Evolutionary conservation across 2,329 filamentous ascomycete genomes (phyloP), one percentile per base, ranked within the genome.

Genomic region (Trichoderma asperellum): DNA sequence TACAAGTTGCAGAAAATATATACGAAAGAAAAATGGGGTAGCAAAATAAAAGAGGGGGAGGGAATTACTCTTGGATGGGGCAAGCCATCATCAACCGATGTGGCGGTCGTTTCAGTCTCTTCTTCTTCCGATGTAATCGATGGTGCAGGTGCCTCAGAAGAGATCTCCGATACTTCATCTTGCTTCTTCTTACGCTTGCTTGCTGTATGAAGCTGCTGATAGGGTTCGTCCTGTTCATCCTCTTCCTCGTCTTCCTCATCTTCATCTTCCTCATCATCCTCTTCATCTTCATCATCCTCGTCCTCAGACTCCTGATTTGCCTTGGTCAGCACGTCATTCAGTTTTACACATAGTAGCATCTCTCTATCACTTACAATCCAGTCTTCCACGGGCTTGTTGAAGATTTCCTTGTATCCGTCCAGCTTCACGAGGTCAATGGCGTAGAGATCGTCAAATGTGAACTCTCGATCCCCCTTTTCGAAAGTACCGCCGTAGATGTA

Each of bases 401-500:
- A 98, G 59, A 98, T 88, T 80, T 97, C 92, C 78, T 94, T 95
- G 73, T 96, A 95, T 4, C 96, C 96, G 74, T 98, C 94, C 71
- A 99, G 85, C 80, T 97, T 97, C 70, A 91, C 94, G n/a, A 99
- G 84, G 76, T 99, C 94, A 70, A 98, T 89, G 2, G 93, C 91
- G 81, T 96, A 96, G 80, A 99, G 85, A 75, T 99, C 96, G 74
- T 97, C 94, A 79, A 98, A 97, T 0, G 94, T 98, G 76, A 92
- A 97, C 79, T 99, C 96, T 27, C 93, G 88, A 75, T 99, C 96
- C 21, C 93, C 95, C 77, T 97, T 96, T 77, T 99, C 96, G 75
- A 92, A 97, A 0, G 95, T 99, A 21, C 96, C 96, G 35, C 96
- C 94, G 76, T 96, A 98, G 66, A 98, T 93, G 81, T 95, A 99